Evolutionary conservation across 2,329 filamentous ascomycete species (phyloP).

Genomic region (Colletotrichum sojae): DNA sequence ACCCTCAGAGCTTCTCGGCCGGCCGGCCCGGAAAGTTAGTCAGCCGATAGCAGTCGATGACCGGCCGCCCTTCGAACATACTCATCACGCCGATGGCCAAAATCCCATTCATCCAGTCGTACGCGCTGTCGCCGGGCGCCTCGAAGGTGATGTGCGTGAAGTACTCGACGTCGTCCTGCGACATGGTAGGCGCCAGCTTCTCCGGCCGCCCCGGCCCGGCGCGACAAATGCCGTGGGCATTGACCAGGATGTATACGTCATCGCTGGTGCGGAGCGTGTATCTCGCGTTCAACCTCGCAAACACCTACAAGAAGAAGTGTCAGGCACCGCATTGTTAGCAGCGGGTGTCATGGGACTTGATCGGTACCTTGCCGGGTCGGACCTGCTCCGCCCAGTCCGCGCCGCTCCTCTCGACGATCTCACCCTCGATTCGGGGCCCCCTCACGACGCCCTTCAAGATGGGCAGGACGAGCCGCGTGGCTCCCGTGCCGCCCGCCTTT

Average conservation of each 20-base stretch:
- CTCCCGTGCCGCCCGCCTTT: slow-evolving; percentile 38
- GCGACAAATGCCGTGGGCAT: slow-evolving; percentile 40
- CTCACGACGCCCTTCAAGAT: slow-evolving; percentile 41
- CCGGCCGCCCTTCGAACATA: slow-evolving; percentile 42
- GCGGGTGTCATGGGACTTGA: not conserved
- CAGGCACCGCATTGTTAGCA: not conserved
- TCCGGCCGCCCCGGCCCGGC: slow-evolving; percentile 15
- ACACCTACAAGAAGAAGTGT: slow-evolving; percentile 13
- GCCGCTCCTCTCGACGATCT: slow-evolving; percentile 44
- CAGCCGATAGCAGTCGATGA: slow-evolving; percentile 44
- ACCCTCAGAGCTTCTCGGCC: slow-evolving; percentile 33
- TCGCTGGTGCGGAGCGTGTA: slow-evolving; percentile 44
- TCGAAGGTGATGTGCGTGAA: slow-evolving; percentile 45
- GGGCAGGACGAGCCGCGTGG: slow-evolving; percentile 42
- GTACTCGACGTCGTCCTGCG: slow-evolving; percentile 44
- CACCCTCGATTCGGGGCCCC: slow-evolving; percentile 41
- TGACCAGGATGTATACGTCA: slow-evolving; percentile 42
- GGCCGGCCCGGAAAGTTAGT: slow-evolving; percentile 42
- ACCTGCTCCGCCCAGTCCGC: slow-evolving; percentile 43
- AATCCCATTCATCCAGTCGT: slow-evolving; percentile 44
- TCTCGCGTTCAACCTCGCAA: slow-evolving; percentile 41
- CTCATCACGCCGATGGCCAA: slow-evolving; percentile 43
- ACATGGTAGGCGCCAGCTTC: slow-evolving; percentile 11
- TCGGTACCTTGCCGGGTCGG: slow-evolving; percentile 33
- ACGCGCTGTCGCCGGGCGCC: slow-evolving; percentile 41